Percentiles rank a stretch among this genome's conserved stretches.
Evolutionary conservation across 116 monocot genomes (phyloP).

Genomic region (Phalaenopsis hybrid): DNA sequence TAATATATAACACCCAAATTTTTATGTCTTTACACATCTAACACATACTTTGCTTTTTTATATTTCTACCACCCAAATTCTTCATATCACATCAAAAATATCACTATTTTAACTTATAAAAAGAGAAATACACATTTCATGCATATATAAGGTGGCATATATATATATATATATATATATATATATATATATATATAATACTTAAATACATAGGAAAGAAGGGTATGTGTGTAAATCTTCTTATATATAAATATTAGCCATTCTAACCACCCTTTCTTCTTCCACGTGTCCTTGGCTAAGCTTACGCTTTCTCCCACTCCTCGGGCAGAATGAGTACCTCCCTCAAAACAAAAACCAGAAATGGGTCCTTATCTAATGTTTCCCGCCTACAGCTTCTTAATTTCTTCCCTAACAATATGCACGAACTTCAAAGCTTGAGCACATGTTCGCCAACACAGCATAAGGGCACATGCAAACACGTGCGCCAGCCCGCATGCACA

Average conservation of each 20-base stretch:
- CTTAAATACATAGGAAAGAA: too few relatives aligned
- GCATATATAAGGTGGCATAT: too few relatives aligned
- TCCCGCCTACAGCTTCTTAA: not conserved
- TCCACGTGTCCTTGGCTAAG: not conserved
- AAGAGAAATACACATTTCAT: too few relatives aligned
- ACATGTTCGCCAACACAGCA: not conserved
- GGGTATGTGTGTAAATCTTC: too few relatives aligned
- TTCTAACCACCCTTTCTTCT: not conserved
- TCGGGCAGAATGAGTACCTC: not conserved
- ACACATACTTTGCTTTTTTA: too few relatives aligned
- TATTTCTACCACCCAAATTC: too few relatives aligned
- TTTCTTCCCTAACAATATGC: not conserved
- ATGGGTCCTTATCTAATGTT: not conserved
- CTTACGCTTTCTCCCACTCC: not conserved
- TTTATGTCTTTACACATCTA: too few relatives aligned
- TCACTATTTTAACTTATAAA: too few relatives aligned
- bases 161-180: too few relatives aligned
- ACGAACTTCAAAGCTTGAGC: not conserved
- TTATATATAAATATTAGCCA: not conserved
- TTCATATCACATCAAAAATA: too few relatives aligned
- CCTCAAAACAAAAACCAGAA: not conserved
- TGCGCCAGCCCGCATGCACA: constrained; percentile 4
- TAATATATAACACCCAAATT: too few relatives aligned
- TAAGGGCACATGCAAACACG: constrained; percentile 9
- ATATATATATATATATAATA: too few relatives aligned